Evolutionary conservation across 768 basidiomycete species (phyloP), one percentile per base, ranked within the genome.

Genomic region (Mycena haematopus): DNA sequence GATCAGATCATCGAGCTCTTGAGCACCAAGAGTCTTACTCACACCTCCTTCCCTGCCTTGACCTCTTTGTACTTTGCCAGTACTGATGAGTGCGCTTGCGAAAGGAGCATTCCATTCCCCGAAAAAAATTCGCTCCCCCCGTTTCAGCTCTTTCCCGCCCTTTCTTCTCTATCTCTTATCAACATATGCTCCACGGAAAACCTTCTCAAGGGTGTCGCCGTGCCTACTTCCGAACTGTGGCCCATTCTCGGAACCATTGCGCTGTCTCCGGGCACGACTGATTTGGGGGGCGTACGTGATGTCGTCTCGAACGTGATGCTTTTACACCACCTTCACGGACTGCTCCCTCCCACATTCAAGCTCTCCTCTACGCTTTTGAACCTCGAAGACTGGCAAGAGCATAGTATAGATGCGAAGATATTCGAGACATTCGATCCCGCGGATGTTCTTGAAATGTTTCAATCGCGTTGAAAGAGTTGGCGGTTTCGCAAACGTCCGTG

Each of bases 131-230:
- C n/a, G n/a, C n/a, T n/a, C n/a, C n/a, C n/a, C 36, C 36, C 36
- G 14, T 17, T 17, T 38, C 36, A 13, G 40, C 40, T 42, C 40
- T 42, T 42, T 17, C 58, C 58, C 10, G 42, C 52, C 3, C 42
- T 60, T 2, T 45, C 51, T 6, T 53, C 51, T 29, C 29, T 60
- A 5, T 3, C 58, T 6, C 29, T 60, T 6, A n/a, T 60, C 27
- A 36, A 60, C 31, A 14, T 25, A 17, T 60, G 58, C 51, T 52
- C 3, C 44, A 53, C 50, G 21, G 22, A 17, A n/a, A 14, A 42
- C 6, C 11, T 60, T 15, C n/a, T 60, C 9, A 14, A n/a, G 24
- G 42, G 46, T n/a, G 1, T 52, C n/a, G 24, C 44, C 0, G 52
- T 25, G 3, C 52, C 42, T 19, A 24, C 3, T 7, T 51, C 57